Evolutionary conservation across 2,329 filamentous ascomycete genomes (phyloP).

Genomic region (Epichloe coenophiala): DNA sequence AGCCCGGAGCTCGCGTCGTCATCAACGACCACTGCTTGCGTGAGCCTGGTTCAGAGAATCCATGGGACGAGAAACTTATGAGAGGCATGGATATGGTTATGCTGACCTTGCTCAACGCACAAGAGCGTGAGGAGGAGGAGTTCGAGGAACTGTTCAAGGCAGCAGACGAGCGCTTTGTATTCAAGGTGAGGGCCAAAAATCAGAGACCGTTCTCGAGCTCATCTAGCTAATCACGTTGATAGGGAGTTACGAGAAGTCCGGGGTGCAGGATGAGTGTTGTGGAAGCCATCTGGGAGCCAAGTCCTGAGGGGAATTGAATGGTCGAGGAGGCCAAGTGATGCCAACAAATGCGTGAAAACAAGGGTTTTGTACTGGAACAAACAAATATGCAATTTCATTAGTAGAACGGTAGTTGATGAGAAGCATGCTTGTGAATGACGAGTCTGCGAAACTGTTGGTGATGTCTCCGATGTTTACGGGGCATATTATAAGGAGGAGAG

Average conservation of each 20-base stretch:
- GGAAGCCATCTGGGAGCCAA: slow-evolving; percentile 32
- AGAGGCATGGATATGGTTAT: slow-evolving; percentile 38
- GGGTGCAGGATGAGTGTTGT: slow-evolving; percentile 34
- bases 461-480: too few relatives aligned
- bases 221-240: neutral
- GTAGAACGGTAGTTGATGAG: too few relatives aligned
- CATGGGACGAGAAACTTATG: slow-evolving; percentile 34
- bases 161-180: slow-evolving; percentile 29
- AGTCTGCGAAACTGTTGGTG: too few relatives aligned
- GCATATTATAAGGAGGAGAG: too few relatives aligned
- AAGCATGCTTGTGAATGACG: too few relatives aligned
- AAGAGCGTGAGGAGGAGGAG: slow-evolving; percentile 34
- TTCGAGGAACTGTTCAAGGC: slow-evolving; percentile 30
- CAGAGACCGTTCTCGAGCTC: neutral
- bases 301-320: neutral
- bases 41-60: slow-evolving; percentile 23
- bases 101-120: slow-evolving; percentile 36
- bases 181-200: slow-evolving; percentile 19
- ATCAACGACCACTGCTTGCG: slow-evolving; percentile 33
- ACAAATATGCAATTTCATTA: too few relatives aligned
- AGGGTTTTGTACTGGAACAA: too few relatives aligned
- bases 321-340: neutral
- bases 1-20: slow-evolving; percentile 36
- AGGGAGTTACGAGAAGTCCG: slow-evolving; percentile 27
- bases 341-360: neutral